These are phyloP conservation scores for Geotrichum histeridarum DNA, from an alignment of 1,139 yeast genomes.

Conservation along the genomic window DNA sequence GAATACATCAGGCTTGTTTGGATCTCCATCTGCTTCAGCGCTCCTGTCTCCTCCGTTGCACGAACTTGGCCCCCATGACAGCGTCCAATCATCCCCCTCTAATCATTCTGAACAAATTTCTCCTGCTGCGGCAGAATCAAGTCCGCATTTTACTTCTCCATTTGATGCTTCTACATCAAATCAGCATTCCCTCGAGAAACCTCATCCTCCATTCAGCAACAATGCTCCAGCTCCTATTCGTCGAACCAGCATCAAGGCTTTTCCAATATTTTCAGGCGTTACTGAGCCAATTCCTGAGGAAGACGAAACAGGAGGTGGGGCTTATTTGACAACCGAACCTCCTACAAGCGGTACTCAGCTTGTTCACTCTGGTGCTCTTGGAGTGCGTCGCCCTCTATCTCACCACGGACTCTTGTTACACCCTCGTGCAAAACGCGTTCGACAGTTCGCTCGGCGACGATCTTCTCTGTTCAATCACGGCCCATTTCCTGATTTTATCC, in stretches of 20 bases:
- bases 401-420: slow-evolving; percentile 19
- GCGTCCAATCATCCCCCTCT: not conserved
- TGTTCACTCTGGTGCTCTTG: not conserved
- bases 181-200: not conserved
- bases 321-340: not conserved
- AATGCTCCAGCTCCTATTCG: not conserved
- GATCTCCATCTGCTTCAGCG: slow-evolving; percentile 13
- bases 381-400: slow-evolving; percentile 5
- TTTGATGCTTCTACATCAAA: not conserved
- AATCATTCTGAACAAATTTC: not conserved
- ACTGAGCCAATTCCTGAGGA: slow-evolving; percentile 12
- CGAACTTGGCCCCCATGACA: slow-evolving; percentile 13
- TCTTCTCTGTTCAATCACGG: slow-evolving; percentile 55
- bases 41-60: slow-evolving; percentile 11
- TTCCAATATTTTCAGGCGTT: slow-evolving; percentile 2
- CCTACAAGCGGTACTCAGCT: not conserved
- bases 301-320: slow-evolving; percentile 12
- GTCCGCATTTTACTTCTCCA: not conserved
- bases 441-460: slow-evolving; percentile 45
- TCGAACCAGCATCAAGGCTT: slow-evolving; percentile 1
- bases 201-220: not conserved
- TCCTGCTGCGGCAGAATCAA: not conserved
- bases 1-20: slow-evolving; percentile 20
- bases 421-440: slow-evolving; percentile 25
- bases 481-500: slow-evolving; percentile 54